Base-by-base conservation (phyloP, 148 eudicot species). In the Chenopodium berlandieri region DNA sequence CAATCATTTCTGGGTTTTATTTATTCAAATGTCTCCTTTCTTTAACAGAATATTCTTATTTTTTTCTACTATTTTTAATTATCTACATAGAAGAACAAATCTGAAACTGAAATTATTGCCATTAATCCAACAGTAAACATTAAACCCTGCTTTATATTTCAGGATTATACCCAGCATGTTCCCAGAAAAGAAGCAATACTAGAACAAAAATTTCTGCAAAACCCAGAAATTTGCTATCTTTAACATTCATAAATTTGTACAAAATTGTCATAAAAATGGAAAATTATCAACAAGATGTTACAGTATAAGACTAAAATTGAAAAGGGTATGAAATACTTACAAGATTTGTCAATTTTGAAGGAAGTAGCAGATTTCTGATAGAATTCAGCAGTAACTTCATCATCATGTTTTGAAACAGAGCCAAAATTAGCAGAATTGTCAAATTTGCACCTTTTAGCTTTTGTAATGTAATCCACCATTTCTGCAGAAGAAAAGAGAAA, bases 281-380 rank as follows among this genome's bases (percentile, higher is more conserved):
- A 12, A 76, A 58, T 0, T 17, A 17, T 27, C 0, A 0, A 13
- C 0, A 56, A 16, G 3, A 50, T 2, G 9, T 50, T 50, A 22
- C 52, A 25, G 8, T 1, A 6, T 25, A 31, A 46, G 54, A 37
- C 44, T 37, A 37, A 0, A 37, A 37, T 37, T 37, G 44, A 37
- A 37, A 37, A 37, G 48, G 31, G 12, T 37, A 64, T n/a, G 47
- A 64, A 79, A 9, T 73, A 46, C 48, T 47, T 84, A 88, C 90
- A 90, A 2, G 90, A 85, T 79, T 84, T 85, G 20, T 84, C 81
- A 54, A 85, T 74, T 86, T 86, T 88, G 77, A 75, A 90, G 67
- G 83, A 88, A 76, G 54, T 81, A 23, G 86, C 92, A 9, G 89
- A 81, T 79, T 85, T 79, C 44, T 79, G 69, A 78, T 72, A 87